Percentiles rank a stretch among this genome's conserved stretches.
These are phyloP conservation scores for Lophium mytilinum DNA, from an alignment of 495 filamentous ascomycete genomes.

Conservation along the genomic window DNA sequence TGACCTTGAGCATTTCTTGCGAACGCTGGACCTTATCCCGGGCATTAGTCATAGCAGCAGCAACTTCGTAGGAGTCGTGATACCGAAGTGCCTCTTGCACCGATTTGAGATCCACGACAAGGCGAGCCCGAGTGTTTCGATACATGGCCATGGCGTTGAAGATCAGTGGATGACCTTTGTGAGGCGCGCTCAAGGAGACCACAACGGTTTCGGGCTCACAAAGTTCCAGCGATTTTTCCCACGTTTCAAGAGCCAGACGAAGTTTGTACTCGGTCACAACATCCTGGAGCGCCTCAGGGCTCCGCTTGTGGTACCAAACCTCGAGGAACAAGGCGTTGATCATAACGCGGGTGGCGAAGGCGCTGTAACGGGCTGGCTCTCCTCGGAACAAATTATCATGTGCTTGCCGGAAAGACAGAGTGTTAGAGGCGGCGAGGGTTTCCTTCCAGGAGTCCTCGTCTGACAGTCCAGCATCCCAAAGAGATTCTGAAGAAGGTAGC, in stretches of 20 bases:
- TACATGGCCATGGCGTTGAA: conserved; percentile 99
- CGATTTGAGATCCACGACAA: conserved; percentile 89
- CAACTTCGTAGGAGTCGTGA: conserved; percentile 94
- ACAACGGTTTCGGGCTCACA: conserved; percentile 89
- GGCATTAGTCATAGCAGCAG: conserved; percentile 89
- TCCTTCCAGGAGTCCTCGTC: conserved; percentile 83
- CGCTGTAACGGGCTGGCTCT: conserved; percentile 85
- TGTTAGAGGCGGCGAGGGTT: conserved; percentile 56
- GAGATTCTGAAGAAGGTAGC: conserved; percentile 84
- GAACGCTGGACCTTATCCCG: conserved; percentile 89
- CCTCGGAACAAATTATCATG: conserved; percentile 94
- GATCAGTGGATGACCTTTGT: conserved; percentile 95
- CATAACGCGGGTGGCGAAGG: conserved; percentile 94
- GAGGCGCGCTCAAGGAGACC: conserved; percentile 85
- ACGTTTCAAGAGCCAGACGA: conserved; percentile 88
- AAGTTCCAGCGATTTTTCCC: conserved; percentile 90
- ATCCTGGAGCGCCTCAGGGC: conserved; percentile 89
- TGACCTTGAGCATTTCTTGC: conserved; percentile 96
- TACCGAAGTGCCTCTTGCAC: conserved; percentile 96
- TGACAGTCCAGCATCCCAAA: conserved; percentile 79
- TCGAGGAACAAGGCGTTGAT: conserved; percentile 98
- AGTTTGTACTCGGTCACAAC: conserved; percentile 98
- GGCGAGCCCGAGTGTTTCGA: conserved; percentile 83
- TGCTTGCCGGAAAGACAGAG: conserved; percentile 81
- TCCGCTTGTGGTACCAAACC: conserved; percentile 98